These are phyloP conservation scores for Lactarius akahatsu DNA, from an alignment of 768 basidiomycete species.

Conservation along the genomic window DNA sequence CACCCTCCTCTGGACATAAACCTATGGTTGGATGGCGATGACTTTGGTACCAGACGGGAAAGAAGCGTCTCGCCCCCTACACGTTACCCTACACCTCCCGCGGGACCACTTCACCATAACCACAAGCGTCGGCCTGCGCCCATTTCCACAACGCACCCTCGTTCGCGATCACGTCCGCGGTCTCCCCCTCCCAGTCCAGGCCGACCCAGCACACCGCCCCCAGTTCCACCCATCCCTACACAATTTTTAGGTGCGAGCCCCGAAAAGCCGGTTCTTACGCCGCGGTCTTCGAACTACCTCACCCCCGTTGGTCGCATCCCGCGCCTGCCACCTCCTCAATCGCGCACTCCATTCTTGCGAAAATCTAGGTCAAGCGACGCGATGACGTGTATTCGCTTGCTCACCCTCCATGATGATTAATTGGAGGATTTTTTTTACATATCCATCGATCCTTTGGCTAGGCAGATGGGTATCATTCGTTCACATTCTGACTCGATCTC, in stretches of 20 bases:
- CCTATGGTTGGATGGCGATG: constrained; percentile 40
- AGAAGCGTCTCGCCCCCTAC: constrained; percentile 25
- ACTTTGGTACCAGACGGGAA: constrained; percentile 37
- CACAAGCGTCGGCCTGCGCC: constrained; percentile 30
- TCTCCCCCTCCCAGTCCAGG: constrained; percentile 30
- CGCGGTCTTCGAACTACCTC: constrained; percentile 29
- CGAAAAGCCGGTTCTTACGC: constrained; percentile 16
- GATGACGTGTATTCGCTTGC: constrained; percentile 52
- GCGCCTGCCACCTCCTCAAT: constrained; percentile 17
- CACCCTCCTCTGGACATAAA: constrained; percentile 31
- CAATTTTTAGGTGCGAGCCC: constrained; percentile 20
- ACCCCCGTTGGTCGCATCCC: constrained; percentile 36
- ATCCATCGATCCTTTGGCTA: constrained; percentile 1
- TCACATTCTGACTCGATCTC: constrained; percentile 7
- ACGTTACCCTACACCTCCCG: constrained; percentile 34
- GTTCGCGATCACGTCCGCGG: constrained; percentile 44
- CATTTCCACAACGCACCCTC: constrained; percentile 39
- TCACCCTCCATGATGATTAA: constrained; percentile 44
- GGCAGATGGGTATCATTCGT: not conserved
- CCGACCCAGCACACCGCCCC: constrained; percentile 26
- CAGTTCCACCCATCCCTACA: constrained; percentile 29
- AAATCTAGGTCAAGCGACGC: constrained; percentile 35
- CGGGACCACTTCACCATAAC: constrained; percentile 34
- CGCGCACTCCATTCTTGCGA: constrained; percentile 18
- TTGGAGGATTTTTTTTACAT: constrained; percentile 13